Evolutionary conservation across 2,329 filamentous ascomycete species (phyloP).

Genomic region (Periconia sp.): DNA sequence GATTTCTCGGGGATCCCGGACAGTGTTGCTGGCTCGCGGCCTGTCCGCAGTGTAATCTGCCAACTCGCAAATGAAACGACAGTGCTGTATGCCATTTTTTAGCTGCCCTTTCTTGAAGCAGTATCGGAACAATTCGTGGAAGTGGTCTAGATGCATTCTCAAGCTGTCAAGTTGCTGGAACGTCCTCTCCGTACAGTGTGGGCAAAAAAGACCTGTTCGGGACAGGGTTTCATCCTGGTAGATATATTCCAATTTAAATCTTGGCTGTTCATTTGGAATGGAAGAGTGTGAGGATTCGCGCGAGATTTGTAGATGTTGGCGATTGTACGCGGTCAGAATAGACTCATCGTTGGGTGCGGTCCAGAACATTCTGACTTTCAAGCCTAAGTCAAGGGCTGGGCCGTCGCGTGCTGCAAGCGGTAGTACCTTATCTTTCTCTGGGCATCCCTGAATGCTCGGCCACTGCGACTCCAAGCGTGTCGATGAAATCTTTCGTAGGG

Average conservation of each 20-base stretch:
- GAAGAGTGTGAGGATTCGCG: background rate
- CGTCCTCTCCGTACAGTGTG: slow-evolving; percentile 20
- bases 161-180: slow-evolving; percentile 28
- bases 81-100: slow-evolving; percentile 18
- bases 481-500: slow-evolving; percentile 3
- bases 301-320: slow-evolving; percentile 7
- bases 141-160: slow-evolving; percentile 40
- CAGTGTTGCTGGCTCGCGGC: slow-evolving; percentile 28
- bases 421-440: slow-evolving; percentile 11
- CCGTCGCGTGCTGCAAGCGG: slow-evolving; percentile 11
- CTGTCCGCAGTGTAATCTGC: slow-evolving; percentile 23
- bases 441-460: slow-evolving; percentile 34
- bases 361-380: slow-evolving; percentile 34
- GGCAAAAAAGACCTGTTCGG: slow-evolving; percentile 18
- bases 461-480: slow-evolving; percentile 31
- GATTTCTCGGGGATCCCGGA: slow-evolving; percentile 33
- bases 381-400: slow-evolving; percentile 21
- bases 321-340: slow-evolving; percentile 32
- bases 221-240: slow-evolving; percentile 18
- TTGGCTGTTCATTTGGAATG: background rate
- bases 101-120: slow-evolving; percentile 17
- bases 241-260: background rate
- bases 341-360: slow-evolving; percentile 14
- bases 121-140: slow-evolving; percentile 45
- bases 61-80: slow-evolving; percentile 24